Evolutionary conservation across 1,284 basidiomycete species (phyloP).

Genomic region (Leccinum fuscescens): DNA sequence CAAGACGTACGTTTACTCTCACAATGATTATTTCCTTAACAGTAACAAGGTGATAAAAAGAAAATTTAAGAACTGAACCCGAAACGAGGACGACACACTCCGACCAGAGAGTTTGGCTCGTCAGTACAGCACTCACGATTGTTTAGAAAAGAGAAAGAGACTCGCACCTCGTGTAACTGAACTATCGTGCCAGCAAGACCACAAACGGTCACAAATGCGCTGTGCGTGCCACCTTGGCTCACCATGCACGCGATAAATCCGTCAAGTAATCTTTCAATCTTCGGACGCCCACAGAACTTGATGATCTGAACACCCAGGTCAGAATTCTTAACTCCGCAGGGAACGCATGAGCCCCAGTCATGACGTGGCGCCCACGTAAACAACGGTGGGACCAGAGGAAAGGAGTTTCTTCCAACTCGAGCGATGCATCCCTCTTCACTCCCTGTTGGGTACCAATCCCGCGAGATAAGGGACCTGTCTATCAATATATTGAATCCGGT

Average conservation of each 20-base stretch:
- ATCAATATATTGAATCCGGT: background rate
- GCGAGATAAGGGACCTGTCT: background rate
- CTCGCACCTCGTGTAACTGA: slow-evolving; percentile 68
- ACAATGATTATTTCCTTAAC: background rate
- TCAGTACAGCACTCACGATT: background rate
- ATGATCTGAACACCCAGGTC: background rate
- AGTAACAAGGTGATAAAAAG: background rate
- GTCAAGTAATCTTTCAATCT: slow-evolving; percentile 46
- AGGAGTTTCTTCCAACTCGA: background rate
- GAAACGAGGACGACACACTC: background rate
- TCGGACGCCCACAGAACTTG: slow-evolving; percentile 43
- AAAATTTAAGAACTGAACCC: background rate
- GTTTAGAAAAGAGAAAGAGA: slow-evolving; percentile 9
- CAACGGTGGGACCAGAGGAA: background rate
- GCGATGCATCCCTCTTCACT: background rate
- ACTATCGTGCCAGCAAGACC: slow-evolving; percentile 58
- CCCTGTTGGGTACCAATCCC: background rate
- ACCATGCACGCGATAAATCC: slow-evolving; percentile 47
- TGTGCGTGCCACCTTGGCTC: slow-evolving; percentile 39
- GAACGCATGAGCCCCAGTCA: background rate
- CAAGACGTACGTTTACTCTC: background rate
- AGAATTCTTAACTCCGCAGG: background rate
- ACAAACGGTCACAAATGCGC: slow-evolving; percentile 65
- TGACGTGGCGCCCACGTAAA: background rate
- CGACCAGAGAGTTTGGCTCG: background rate